Percentiles rank a stretch among this genome's conserved stretches.
phyloP scores from a whole-genome alignment of 306 rosid species.

The Comarum palustre region DNA sequence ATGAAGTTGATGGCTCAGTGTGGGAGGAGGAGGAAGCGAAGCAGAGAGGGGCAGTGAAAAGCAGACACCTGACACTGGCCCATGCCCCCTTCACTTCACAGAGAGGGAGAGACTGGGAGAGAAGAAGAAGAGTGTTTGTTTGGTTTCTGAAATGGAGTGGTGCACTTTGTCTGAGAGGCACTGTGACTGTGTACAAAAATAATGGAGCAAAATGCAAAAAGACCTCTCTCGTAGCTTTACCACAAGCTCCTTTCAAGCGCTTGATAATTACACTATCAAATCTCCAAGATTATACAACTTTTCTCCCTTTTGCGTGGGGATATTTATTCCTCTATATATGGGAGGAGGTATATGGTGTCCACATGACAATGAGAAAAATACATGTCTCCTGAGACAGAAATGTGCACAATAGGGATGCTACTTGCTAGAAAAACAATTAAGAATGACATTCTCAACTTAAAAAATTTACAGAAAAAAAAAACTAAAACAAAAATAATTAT shows the following conservation, averaged over 20 bases:
- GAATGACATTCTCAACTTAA: no score
- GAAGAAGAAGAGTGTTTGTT: neutral
- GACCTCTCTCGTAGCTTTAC: no score
- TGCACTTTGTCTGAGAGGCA: constrained; percentile 21
- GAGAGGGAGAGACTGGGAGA: no score
- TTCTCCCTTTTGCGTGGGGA: no score
- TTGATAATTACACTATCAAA: neutral
- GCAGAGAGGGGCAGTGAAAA: constrained; percentile 32
- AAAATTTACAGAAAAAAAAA: no score
- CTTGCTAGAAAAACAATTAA: no score
- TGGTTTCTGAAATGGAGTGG: constrained; percentile 11
- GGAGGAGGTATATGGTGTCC: no score
- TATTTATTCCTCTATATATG: no score
- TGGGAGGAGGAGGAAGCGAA: constrained; percentile 1
- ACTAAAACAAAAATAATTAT: no score
- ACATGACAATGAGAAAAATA: no score
- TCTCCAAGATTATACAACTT: neutral
- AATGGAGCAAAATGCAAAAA: constrained; percentile 24
- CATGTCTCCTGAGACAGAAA: no score
- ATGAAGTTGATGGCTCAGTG: neutral
- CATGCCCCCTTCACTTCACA: constrained; percentile 33
- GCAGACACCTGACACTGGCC: constrained; percentile 62
- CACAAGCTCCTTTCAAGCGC: constrained; percentile 11
- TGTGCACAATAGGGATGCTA: no score
- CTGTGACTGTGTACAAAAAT: constrained; percentile 21